Percentiles rank a stretch among this genome's conserved stretches.
Evolutionary conservation across 2,329 filamentous ascomycete genomes (phyloP).

Genomic region (Fusarium sp.): DNA sequence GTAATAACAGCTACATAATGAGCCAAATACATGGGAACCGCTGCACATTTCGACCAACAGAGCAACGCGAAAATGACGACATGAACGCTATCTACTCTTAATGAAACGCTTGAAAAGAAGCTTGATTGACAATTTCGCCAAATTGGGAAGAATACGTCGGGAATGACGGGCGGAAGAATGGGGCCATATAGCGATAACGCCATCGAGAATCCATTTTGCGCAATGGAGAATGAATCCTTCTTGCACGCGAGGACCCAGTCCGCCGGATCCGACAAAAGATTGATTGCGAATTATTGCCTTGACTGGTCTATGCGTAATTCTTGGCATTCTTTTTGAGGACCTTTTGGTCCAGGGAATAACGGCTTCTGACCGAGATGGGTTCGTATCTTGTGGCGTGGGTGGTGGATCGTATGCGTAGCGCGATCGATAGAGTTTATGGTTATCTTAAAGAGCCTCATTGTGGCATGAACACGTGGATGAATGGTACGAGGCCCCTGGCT

Average conservation of each 20-base stretch:
- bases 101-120: slow-evolving; percentile 1
- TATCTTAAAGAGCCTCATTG: not conserved
- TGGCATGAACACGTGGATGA: not conserved
- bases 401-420: not conserved
- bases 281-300: not conserved
- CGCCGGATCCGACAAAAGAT: not conserved
- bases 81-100: slow-evolving; percentile 3
- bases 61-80: not conserved
- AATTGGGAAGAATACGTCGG: not conserved
- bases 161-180: not conserved
- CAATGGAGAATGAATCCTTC: not conserved
- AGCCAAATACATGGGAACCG: not conserved
- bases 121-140: not conserved
- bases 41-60: not conserved
- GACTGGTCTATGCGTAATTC: not conserved
- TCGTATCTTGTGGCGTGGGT: not conserved
- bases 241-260: not conserved
- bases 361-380: not conserved
- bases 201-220: not conserved
- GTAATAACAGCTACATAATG: not conserved
- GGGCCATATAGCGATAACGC: not conserved
- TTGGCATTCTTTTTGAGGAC: not conserved
- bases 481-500: not conserved
- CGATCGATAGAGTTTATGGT: not conserved
- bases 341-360: not conserved